Percentiles rank a stretch among this genome's conserved stretches.
Conservation (phyloP, 192 early-diverging fungal genomes). For the Backusella sp. region DNA sequence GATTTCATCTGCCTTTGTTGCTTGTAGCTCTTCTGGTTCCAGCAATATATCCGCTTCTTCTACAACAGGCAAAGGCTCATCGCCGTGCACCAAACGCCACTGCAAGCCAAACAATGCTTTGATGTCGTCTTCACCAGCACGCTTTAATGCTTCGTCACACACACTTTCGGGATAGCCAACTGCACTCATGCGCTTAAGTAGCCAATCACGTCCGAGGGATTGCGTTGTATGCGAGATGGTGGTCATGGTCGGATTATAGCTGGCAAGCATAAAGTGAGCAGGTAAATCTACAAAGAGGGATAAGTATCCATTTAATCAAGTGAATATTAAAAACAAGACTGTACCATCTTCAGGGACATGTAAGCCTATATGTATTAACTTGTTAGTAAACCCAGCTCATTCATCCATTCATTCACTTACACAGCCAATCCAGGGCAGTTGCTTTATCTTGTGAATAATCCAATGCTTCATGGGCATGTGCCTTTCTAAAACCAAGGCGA, state of each 20-base stretch:
- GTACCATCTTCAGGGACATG: constrained; percentile 89
- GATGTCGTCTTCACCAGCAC: constrained; percentile 45
- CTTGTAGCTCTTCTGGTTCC: constrained; percentile 36
- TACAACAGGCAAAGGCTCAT: constrained; percentile 34
- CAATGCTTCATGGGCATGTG: constrained; percentile 77
- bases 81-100: constrained; percentile 48
- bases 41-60: constrained; percentile 29
- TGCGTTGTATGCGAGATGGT: constrained; percentile 48
- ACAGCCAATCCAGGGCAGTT: constrained; percentile 80
- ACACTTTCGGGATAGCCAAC: constrained; percentile 57
- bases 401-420: constrained; percentile 34
- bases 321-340: background rate
- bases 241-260: constrained; percentile 53
- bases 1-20: constrained; percentile 56
- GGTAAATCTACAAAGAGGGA: constrained; percentile 46
- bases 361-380: constrained; percentile 43
- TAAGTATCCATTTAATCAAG: background rate
- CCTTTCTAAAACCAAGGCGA: constrained; percentile 65
- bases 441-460: constrained; percentile 47
- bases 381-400: background rate
- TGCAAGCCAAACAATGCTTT: constrained; percentile 54
- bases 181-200: constrained; percentile 54
- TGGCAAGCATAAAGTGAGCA: constrained; percentile 45
- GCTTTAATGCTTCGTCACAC: constrained; percentile 48
- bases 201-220: constrained; percentile 59